These are phyloP conservation scores for Zanthoxylum bungeanum DNA, from an alignment of 345 rosid genomes.

Conservation along the genomic window DNA sequence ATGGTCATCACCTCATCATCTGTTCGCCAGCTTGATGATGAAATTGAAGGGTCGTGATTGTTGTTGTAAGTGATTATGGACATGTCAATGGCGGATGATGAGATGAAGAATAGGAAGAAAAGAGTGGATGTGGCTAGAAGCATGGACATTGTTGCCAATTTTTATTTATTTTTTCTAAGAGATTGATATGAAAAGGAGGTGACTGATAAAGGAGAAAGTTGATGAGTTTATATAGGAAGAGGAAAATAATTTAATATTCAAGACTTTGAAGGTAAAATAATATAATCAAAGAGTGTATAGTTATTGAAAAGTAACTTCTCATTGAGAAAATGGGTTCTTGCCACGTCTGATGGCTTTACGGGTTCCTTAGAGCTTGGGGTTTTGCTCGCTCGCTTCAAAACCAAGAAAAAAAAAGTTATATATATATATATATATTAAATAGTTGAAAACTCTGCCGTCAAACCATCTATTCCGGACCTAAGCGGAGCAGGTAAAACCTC, in stretches of 20 bases:
- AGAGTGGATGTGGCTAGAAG: constrained; percentile 11
- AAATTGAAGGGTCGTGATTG: constrained; percentile 25
- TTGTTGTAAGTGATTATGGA: constrained; percentile 33
- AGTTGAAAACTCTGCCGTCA: no score
- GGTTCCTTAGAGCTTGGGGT: constrained; percentile 10
- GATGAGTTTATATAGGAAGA: constrained; percentile 7
- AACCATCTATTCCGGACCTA: no score
- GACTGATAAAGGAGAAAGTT: background rate
- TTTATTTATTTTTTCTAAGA: constrained; percentile 5
- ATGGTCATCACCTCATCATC: constrained; percentile 66
- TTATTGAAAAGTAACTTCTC: no score
- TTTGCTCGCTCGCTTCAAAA: background rate
- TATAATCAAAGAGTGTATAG: no score
- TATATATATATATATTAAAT: no score
- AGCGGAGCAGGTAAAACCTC: no score
- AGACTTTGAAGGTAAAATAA: background rate
- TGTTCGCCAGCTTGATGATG: constrained; percentile 51
- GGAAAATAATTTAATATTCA: background rate
- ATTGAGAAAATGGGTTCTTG: background rate
- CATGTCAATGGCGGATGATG: constrained; percentile 43
- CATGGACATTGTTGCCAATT: constrained; percentile 21
- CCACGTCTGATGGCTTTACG: background rate
- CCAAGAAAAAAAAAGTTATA: no score
- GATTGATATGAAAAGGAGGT: background rate
- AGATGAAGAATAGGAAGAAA: constrained; percentile 29